A percentile compares a stretch with the other conserved stretches of the same genome.
These are phyloP conservation scores for Talinum fruticosum DNA, from an alignment of 148 eudicot species.

Conservation along the genomic window DNA sequence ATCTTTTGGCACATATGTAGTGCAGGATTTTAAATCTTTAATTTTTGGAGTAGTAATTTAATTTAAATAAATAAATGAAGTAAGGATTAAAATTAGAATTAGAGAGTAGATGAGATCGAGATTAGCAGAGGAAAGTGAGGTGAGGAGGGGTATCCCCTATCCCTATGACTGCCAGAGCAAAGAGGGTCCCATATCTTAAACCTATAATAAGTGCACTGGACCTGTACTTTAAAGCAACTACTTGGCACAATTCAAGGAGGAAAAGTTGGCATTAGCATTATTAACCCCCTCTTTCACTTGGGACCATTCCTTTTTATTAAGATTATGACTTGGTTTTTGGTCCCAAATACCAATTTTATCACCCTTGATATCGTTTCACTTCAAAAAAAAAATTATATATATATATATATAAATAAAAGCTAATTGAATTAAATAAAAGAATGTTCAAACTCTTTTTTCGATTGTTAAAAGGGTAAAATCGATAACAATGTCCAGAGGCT, in stretches of 20 bases:
- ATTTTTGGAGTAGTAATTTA: neutral
- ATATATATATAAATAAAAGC: no score
- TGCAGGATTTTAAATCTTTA: neutral
- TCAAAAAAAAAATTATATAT: no score
- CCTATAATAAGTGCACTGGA: constrained; percentile 10
- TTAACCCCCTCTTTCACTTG: neutral
- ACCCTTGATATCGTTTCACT: no score
- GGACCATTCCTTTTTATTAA: constrained; percentile 23
- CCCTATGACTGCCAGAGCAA: neutral
- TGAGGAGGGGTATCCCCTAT: constrained; percentile 1
- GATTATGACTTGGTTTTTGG: no score
- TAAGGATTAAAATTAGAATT: neutral
- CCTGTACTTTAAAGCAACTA: constrained; percentile 16
- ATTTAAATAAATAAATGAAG: no score
- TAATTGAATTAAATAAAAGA: no score
- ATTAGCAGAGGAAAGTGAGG: neutral
- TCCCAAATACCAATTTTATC: no score
- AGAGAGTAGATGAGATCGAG: neutral
- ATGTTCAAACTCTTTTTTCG: no score
- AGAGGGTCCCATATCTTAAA: neutral
- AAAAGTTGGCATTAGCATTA: constrained; percentile 11
- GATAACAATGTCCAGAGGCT: no score
- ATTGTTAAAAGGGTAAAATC: no score
- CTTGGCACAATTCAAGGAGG: constrained; percentile 14
- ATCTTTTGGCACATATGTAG: constrained; percentile 3